A percentile compares a stretch with the other conserved stretches of the same genome.
Conservation (phyloP, 2,329 filamentous ascomycete species). For the Apiospora kogelbergensis region DNA sequence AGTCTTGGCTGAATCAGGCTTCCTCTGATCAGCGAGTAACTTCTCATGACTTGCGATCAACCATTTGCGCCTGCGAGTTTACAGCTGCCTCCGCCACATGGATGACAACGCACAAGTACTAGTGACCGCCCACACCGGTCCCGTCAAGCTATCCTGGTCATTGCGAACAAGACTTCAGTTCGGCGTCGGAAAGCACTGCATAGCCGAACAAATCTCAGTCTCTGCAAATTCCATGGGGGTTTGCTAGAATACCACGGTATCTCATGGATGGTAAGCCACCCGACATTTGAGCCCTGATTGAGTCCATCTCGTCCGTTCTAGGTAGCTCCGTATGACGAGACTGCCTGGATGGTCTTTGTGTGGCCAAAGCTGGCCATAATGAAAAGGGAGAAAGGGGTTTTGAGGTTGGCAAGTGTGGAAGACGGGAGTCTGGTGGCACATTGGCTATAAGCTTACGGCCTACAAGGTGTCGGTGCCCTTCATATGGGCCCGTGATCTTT, state of each 20-base stretch:
- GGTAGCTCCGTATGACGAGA: background rate
- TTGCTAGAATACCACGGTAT: background rate
- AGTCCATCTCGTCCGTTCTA: too few relatives aligned
- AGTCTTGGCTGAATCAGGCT: conserved; percentile 61
- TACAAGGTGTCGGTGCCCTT: background rate
- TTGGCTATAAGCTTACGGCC: background rate
- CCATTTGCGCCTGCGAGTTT: background rate
- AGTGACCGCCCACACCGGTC: background rate
- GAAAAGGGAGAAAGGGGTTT: background rate
- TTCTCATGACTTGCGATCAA: background rate
- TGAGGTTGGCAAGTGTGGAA: background rate
- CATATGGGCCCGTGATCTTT: background rate
- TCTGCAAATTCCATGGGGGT: background rate
- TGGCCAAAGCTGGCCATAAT: background rate
- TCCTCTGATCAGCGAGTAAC: conserved; percentile 43
- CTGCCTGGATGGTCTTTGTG: background rate
- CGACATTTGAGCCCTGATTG: background rate
- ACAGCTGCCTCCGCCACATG: background rate
- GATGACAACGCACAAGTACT: background rate
- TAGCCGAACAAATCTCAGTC: background rate
- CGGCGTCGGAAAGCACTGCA: background rate
- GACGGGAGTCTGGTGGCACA: background rate
- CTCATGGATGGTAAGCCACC: background rate
- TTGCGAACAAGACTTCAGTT: background rate
- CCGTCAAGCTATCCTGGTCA: background rate